Evolutionary conservation across 2,329 filamentous ascomycete genomes (phyloP).

Genomic region (Thelonectria blattea): DNA sequence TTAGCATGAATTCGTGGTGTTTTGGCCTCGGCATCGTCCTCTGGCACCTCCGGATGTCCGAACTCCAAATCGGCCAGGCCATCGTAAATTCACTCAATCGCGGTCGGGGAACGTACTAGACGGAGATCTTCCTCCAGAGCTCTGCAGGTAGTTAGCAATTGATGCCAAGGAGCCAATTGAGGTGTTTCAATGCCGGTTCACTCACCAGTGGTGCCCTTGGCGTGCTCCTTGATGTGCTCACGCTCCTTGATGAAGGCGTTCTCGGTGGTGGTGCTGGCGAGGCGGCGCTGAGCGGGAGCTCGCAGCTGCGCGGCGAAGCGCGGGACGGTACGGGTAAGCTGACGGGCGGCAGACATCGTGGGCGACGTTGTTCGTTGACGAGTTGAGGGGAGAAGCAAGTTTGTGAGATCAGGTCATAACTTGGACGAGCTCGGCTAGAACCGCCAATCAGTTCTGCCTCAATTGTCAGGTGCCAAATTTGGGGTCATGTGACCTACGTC

Average conservation of each 20-base stretch:
- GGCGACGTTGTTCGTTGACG: constrained; percentile 35
- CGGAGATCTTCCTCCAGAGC: constrained; percentile 93
- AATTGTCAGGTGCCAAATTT: constrained; percentile 38
- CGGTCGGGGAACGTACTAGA: constrained; percentile 74
- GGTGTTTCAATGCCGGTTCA: constrained; percentile 32
- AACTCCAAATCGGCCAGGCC: constrained; percentile 14
- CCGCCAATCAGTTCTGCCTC: constrained; percentile 41
- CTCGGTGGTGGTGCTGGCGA: constrained; percentile 76
- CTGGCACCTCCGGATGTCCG: constrained; percentile 24
- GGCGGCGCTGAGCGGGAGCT: constrained; percentile 69
- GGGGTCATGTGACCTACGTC: constrained; percentile 19
- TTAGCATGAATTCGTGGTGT: constrained; percentile 28
- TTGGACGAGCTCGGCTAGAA: constrained; percentile 43
- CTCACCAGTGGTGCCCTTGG: constrained; percentile 81
- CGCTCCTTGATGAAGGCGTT: constrained; percentile 96
- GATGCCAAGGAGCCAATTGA: constrained; percentile 29
- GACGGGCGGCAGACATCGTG: constrained; percentile 70
- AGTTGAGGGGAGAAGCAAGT: constrained; percentile 33
- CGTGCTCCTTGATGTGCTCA: constrained; percentile 88
- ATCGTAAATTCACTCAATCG: constrained; percentile 38
- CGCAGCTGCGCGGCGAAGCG: constrained; percentile 67
- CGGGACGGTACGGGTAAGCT: constrained; percentile 65
- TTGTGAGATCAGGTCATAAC: constrained; percentile 44
- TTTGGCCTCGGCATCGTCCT: constrained; percentile 17
- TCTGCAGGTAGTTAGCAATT: constrained; percentile 61